Conservation (phyloP, 148 eudicot genomes). For the Rhododendron mucronatum region DNA sequence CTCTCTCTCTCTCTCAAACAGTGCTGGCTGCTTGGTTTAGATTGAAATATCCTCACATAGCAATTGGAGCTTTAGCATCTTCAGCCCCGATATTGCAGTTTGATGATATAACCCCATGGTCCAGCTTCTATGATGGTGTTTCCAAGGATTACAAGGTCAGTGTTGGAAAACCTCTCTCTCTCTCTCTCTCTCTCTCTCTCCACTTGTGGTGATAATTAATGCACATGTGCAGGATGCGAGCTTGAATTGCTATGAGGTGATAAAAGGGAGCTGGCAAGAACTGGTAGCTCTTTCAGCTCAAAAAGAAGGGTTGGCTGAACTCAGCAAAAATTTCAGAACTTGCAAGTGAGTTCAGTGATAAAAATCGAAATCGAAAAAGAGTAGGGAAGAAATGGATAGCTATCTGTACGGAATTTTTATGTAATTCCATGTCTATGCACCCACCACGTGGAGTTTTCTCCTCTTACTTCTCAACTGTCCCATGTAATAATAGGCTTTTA, state of each 20-base stretch:
- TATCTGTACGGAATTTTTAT: not conserved
- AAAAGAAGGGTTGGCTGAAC: slow-evolving; percentile 23
- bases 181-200: too few relatives aligned
- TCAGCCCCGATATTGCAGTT: slow-evolving; percentile 48
- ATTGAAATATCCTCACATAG: slow-evolving; percentile 45
- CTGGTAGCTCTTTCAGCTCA: slow-evolving; percentile 23
- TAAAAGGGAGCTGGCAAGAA: slow-evolving; percentile 46
- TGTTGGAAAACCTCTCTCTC: not conserved
- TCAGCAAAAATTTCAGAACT: slow-evolving; percentile 37
- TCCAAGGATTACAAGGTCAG: slow-evolving; percentile 43
- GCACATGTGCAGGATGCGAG: slow-evolving; percentile 32
- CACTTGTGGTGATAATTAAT: not conserved
- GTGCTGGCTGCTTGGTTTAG: slow-evolving; percentile 58
- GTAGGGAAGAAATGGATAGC: not conserved
- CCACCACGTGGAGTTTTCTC: slow-evolving; percentile 9
- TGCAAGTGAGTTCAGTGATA: slow-evolving; percentile 34
- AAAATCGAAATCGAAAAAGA: not conserved
- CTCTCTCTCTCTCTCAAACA: not conserved
- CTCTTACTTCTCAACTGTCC: not conserved
- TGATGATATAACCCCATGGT: slow-evolving; percentile 35
- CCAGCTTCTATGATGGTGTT: slow-evolving; percentile 43
- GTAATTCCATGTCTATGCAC: not conserved
- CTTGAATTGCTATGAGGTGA: slow-evolving; percentile 40
- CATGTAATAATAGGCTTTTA: not conserved
- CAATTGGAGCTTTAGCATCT: slow-evolving; percentile 53